Evolutionary conservation across 257 asterid genomes (phyloP).

Genomic region (Solanum medicagineum): DNA sequence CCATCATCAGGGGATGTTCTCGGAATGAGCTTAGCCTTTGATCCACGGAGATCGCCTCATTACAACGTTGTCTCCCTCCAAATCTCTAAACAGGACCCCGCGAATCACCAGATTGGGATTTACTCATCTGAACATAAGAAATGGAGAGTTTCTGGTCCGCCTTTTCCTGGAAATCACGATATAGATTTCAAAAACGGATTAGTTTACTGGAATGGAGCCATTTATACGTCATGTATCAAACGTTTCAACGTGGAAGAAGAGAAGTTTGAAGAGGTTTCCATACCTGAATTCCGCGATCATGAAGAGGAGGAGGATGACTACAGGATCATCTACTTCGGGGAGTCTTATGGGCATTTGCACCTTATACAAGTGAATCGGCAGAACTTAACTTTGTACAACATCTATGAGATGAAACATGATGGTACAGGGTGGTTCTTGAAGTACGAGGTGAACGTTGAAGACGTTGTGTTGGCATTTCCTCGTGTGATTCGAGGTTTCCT

Average conservation of each 20-base stretch:
- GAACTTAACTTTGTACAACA: not conserved
- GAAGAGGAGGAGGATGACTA: not conserved
- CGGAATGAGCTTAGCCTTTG: not conserved
- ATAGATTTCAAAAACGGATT: not conserved
- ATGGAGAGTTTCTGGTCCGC: constrained; percentile 19
- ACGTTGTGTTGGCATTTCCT: not conserved
- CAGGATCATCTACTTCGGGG: not conserved
- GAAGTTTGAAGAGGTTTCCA: not conserved
- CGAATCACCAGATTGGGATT: constrained; percentile 1
- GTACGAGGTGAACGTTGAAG: not conserved
- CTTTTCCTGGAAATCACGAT: not conserved
- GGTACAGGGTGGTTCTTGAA: not conserved
- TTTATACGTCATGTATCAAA: not conserved
- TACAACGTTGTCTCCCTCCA: constrained; percentile 20
- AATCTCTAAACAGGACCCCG: not conserved
- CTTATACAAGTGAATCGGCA: not conserved
- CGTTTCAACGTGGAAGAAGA: not conserved
- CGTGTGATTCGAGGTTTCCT: not conserved
- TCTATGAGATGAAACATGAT: not conserved
- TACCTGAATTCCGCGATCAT: not conserved
- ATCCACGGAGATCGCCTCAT: not conserved
- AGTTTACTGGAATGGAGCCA: not conserved
- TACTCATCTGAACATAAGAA: constrained; percentile 21
- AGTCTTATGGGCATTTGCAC: not conserved
- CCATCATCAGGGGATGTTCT: not conserved